phyloP scores from a whole-genome alignment of 1,284 basidiomycete genomes.

The Hymenochaete sp. region DNA sequence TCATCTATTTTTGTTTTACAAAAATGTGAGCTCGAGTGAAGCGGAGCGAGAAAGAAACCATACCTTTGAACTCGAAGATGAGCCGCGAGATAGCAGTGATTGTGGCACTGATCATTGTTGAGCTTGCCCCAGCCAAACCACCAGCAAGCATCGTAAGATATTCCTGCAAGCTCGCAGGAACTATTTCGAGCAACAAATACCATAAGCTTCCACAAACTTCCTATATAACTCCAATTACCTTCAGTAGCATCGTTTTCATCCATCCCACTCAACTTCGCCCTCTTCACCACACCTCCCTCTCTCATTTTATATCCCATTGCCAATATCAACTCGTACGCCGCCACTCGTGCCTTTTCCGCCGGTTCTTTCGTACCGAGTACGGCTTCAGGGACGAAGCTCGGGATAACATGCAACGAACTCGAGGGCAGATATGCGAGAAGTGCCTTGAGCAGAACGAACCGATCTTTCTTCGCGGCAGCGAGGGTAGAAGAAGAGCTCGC shows the following conservation, averaged over 20 bases:
- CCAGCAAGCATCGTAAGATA: conserved; percentile 97
- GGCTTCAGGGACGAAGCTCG: conserved; percentile 88
- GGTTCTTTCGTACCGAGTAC: conserved; percentile 98
- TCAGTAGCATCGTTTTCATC: conserved; percentile 58
- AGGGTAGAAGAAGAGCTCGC: no score
- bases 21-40: background rate
- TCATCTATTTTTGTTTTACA: conserved; percentile 39
- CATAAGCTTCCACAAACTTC: background rate
- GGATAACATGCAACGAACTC: conserved; percentile 76
- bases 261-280: conserved; percentile 73
- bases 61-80: conserved; percentile 94
- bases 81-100: conserved; percentile 91
- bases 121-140: conserved; percentile 86
- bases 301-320: conserved; percentile 92
- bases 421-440: conserved; percentile 69
- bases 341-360: conserved; percentile 84
- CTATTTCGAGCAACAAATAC: conserved; percentile 28
- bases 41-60: background rate
- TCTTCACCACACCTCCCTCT: conserved; percentile 76
- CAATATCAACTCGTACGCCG: conserved; percentile 87
- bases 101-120: conserved; percentile 98
- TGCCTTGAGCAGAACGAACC: conserved; percentile 67
- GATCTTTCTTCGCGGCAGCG: conserved; percentile 64
- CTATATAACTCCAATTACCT: conserved; percentile 37
- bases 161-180: conserved; percentile 79